Percentiles rank a stretch among this genome's conserved stretches.
Evolutionary conservation across 495 filamentous ascomycete genomes (phyloP).

Genomic region (Hypoxylon intermedium): DNA sequence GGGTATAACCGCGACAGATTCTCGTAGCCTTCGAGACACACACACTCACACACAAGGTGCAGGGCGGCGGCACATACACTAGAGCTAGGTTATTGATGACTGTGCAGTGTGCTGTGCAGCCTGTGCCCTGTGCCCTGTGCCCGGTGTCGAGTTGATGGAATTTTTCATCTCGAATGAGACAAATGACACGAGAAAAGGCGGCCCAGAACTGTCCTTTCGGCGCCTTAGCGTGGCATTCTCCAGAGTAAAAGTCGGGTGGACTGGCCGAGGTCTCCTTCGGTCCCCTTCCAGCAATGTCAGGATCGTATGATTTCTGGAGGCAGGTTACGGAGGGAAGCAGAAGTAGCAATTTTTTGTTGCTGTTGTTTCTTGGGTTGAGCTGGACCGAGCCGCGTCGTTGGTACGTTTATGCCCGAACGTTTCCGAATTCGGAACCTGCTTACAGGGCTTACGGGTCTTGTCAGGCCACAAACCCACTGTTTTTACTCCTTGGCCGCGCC

Average conservation of each 20-base stretch:
- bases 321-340: conserved; percentile 1
- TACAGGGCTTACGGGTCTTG: conserved; percentile 34
- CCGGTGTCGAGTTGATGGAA: conserved; percentile 15
- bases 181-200: conserved; percentile 14
- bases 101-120: neutral
- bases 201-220: conserved; percentile 23
- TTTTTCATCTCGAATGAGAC: conserved; percentile 5
- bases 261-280: conserved; percentile 21
- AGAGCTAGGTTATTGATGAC: no score
- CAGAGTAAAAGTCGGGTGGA: conserved; percentile 29
- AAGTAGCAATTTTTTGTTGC: no score
- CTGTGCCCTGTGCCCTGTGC: conserved; percentile 1
- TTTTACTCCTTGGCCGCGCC: conserved; percentile 20
- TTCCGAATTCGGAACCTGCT: conserved; percentile 36
- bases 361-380: conserved; percentile 17
- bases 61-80: no score
- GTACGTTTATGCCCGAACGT: conserved; percentile 30
- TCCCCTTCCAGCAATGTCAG: conserved; percentile 24
- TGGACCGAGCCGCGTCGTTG: conserved; percentile 24
- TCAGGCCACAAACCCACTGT: conserved; percentile 40
- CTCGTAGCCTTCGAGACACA: neutral
- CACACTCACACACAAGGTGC: neutral
- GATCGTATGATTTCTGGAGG: conserved; percentile 39
- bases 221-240: conserved; percentile 28
- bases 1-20: conserved; percentile 15